Base-by-base conservation (phyloP, 78 protist species). In the Polysphondylium violaceum region DNA sequence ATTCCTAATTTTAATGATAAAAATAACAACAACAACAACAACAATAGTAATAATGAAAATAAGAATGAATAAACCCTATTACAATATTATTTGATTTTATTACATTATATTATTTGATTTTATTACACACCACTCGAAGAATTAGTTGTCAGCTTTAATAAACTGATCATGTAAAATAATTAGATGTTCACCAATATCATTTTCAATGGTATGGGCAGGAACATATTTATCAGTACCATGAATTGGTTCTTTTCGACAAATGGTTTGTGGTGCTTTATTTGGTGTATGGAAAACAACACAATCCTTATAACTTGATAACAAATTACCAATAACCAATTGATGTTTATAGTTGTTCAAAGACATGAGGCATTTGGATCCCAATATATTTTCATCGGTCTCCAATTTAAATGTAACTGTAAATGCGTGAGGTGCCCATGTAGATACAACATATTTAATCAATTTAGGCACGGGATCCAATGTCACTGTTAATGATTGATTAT, bases 381-480 rank as follows among this genome's bases (percentile, higher is more conserved):
- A 56, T 41, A 94, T 67, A 41, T 50, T n/a, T 35, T 59, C 23
- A 61, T 94, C 96, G 11, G 96, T 90, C 60, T 94, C 96, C 55
- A 94, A 87, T 58, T 94, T 94, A 67, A 94, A 94, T 77, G 94
- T 78, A 21, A 86, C 90, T 21, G 75, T 25, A 68, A 59, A 86
- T 12, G 95, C 87, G 1, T 55, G 23, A 12, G 94, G 94, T 38
- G 72, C 12, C 96, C 96, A 94, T 11, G 25, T 16, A 36, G 53
- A 17, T 3, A 68, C 83, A 23, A 91, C 0, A 4, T 29, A 60
- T 25, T 65, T 63, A 21, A 91, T 43, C 61, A 79, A 35, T 40
- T 91, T 91, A 3, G 95, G 95, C 40, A 81, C 90, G 23, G 88
- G 88, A 43, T 78, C 61, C 2, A 91, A 43, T 40, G 74, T 51